Evolutionary conservation across 2,329 filamentous ascomycete genomes (phyloP), one percentile per base, ranked within the genome.

Genomic region (Lachnellula arida): DNA sequence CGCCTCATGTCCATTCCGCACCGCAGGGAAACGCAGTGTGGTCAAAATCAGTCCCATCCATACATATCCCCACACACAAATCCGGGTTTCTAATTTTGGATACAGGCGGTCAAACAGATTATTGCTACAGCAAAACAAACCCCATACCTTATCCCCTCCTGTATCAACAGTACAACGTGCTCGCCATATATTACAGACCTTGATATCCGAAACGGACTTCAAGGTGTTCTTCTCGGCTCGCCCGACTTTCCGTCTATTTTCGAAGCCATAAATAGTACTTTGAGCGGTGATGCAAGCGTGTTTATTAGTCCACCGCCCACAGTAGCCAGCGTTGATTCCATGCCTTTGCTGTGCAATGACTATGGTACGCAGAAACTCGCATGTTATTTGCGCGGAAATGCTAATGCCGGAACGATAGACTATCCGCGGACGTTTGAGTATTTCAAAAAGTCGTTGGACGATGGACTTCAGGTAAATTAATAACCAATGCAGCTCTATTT

Each of bases 191-290:
- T 39, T 12, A 53, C 49, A 5, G 35, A 19, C 37, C 44, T 53
- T 28, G 49, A 53, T n/a, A 46, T 56, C 25, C 49, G 40, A 46
- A 48, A n/a, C n/a, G 35, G n/a, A 28, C 47, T 56, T n/a, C 44
- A 39, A 17, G 25, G 23, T 12, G 40, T 19, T 49, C 34, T 56
- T 5, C 40, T 50, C 4, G 44, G 35, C 1, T 28, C 35, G 3
- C 54, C 54, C 4, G 54, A 56, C 47, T 56, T 56, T 25, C 49
- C 54, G 11, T 14, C 28, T 14, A 56, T 56, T 12, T 19, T 56
- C 2, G 14, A 35, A 6, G 44, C 40, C 5, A 22, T 56, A 6
- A 8, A 43, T 9, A 34, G 40, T 28, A 37, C 54, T 14, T 39
- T 47, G 22, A 17, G 15, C n/a, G 54, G 54, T 6, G 39, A 56